A percentile compares a stretch with the other conserved stretches of the same genome.
Evolutionary conservation across 371 early-diverging fungal species (phyloP).

Genomic region (Rhizopus arrhizus): DNA sequence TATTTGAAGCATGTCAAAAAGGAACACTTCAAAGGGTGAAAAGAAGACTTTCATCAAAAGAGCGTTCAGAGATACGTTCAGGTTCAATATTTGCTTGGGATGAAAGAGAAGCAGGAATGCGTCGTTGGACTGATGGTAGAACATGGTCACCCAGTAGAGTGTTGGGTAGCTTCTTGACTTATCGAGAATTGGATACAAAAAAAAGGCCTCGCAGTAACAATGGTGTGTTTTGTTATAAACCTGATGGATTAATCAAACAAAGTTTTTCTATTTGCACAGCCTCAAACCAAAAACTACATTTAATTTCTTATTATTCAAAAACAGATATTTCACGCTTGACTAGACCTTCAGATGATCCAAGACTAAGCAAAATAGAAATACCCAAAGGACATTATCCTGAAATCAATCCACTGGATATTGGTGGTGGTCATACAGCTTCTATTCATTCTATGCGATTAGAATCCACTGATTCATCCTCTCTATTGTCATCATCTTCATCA

Average conservation of each 20-base stretch:
- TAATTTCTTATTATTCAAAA: conserved; percentile 84
- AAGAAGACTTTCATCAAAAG: conserved; percentile 76
- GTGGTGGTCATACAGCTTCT: conserved; percentile 32
- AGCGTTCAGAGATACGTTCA: conserved; percentile 77
- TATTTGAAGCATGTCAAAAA: conserved; percentile 81
- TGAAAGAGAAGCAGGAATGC: conserved; percentile 88
- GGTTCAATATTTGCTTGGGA: conserved; percentile 89
- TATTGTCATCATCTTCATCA: conserved; percentile 32
- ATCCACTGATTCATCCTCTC: conserved; percentile 24
- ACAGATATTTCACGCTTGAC: conserved; percentile 64
- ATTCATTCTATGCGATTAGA: conserved; percentile 21
- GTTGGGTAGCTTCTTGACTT: conserved; percentile 81
- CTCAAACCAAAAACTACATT: conserved; percentile 77
- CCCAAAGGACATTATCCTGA: conserved; percentile 66
- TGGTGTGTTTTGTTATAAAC: conserved; percentile 53
- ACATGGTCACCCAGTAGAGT: conserved; percentile 88
- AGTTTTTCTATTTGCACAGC: conserved; percentile 81
- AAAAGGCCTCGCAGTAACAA: conserved; percentile 37
- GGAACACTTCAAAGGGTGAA: conserved; percentile 69
- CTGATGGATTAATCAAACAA: conserved; percentile 83
- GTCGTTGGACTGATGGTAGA: conserved; percentile 91
- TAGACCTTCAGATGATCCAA: conserved; percentile 51
- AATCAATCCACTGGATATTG: conserved; percentile 44
- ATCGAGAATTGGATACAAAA: conserved; percentile 73
- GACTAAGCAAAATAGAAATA: conserved; percentile 44